Percentiles rank a stretch among this genome's conserved stretches.
Evolutionary conservation across 768 basidiomycete species (phyloP).

Genomic region (Hemileccinum rubropunctum): DNA sequence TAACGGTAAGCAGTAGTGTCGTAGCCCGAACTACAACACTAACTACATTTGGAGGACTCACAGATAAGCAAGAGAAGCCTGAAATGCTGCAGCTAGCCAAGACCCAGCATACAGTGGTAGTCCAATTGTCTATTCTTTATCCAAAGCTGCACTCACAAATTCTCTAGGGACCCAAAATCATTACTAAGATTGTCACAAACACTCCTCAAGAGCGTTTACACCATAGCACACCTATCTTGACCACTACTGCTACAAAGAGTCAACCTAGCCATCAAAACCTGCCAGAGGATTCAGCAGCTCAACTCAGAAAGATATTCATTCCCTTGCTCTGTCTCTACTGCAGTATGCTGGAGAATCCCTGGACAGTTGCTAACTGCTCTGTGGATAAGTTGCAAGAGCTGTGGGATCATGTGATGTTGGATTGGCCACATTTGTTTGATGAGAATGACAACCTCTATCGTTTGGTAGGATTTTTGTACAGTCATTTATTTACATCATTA

Average conservation of each 20-base stretch:
- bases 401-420: not conserved
- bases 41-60: too few relatives aligned
- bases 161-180: not conserved
- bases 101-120: too few relatives aligned
- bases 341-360: not conserved
- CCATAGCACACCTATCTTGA: not conserved
- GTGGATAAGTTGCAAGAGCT: not conserved
- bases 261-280: not conserved
- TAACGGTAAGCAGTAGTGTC: too few relatives aligned
- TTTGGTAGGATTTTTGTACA: not conserved
- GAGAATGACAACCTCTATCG: not conserved
- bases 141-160: too few relatives aligned
- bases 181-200: not conserved
- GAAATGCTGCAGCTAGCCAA: too few relatives aligned
- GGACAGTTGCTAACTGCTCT: not conserved
- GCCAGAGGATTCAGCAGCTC: not conserved
- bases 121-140: too few relatives aligned
- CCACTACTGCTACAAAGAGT: not conserved
- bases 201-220: slow-evolving; percentile 1
- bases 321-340: not conserved
- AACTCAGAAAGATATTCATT: not conserved
- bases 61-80: too few relatives aligned
- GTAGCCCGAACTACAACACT: too few relatives aligned
- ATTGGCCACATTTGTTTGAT: not conserved
- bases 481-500: too few relatives aligned